Conservation (phyloP, 2,329 filamentous ascomycete species). For the Microdochium bolleyi region DNA sequence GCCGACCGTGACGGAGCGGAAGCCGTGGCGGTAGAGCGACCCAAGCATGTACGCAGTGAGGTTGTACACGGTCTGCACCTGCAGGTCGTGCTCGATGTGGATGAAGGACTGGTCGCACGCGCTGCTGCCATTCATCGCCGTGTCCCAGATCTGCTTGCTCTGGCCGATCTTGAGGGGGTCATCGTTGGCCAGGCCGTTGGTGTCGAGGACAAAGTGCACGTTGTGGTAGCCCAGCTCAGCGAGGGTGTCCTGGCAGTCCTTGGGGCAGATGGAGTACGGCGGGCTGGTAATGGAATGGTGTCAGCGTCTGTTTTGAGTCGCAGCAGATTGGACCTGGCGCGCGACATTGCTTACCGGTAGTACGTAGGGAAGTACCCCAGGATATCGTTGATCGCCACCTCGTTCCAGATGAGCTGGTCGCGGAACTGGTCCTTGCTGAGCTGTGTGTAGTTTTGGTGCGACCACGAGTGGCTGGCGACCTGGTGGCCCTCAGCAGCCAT, state of each 20-base stretch:
- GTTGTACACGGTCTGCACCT: conserved; percentile 36
- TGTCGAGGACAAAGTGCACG: conserved; percentile 22
- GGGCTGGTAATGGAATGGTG: too few species aligned
- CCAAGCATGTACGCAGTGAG: conserved; percentile 35
- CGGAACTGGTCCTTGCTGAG: conserved; percentile 17
- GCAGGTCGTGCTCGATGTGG: conserved; percentile 38
- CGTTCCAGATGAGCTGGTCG: conserved; percentile 23
- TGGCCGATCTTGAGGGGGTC: conserved; percentile 21
- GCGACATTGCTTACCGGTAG: conserved; percentile 15
- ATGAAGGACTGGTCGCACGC: conserved; percentile 19
- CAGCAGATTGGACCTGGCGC: background rate
- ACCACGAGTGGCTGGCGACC: conserved; percentile 24
- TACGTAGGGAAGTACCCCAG: conserved; percentile 24
- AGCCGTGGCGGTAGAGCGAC: conserved; percentile 31
- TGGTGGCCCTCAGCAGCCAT: conserved; percentile 25
- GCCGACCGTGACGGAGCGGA: conserved; percentile 42
- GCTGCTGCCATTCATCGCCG: conserved; percentile 18
- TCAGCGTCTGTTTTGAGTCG: too few species aligned
- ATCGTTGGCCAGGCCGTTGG: conserved; percentile 18
- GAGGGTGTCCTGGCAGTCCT: conserved; percentile 15
- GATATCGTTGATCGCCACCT: conserved; percentile 23
- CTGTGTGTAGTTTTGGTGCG: conserved; percentile 20
- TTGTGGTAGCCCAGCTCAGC: conserved; percentile 20
- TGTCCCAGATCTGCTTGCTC: conserved; percentile 27
- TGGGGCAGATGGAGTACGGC: conserved; percentile 20